Conservation (phyloP, 2,329 filamentous ascomycete genomes). For the Phaeosphaeriaceae sp. region DNA sequence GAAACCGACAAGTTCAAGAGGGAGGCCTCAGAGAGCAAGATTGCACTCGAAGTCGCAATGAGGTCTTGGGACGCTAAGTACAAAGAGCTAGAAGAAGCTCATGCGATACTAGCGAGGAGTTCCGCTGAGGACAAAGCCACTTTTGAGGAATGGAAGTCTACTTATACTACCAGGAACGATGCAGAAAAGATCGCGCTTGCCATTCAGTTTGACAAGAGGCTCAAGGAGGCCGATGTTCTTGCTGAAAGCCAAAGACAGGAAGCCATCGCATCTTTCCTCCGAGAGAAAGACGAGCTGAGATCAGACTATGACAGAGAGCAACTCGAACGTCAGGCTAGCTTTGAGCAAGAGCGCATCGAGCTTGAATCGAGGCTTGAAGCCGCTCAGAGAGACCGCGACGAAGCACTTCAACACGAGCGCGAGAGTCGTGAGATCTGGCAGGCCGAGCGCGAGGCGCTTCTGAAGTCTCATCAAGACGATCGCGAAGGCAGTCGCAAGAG, state of each 20-base stretch:
- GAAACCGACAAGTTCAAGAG: slow-evolving; percentile 54
- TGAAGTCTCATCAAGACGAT: slow-evolving; percentile 55
- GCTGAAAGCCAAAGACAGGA: slow-evolving; percentile 59
- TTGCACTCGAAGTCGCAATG: slow-evolving; percentile 41
- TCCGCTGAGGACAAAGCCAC: slow-evolving; percentile 47
- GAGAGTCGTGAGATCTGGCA: slow-evolving; percentile 58
- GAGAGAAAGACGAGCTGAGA: slow-evolving; percentile 45
- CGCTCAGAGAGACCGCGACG: slow-evolving; percentile 53
- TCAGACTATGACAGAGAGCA: slow-evolving; percentile 42
- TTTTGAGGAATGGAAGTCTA: slow-evolving; percentile 54
- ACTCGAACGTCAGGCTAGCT: slow-evolving; percentile 51
- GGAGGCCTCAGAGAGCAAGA: slow-evolving; percentile 41
- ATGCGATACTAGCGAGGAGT: slow-evolving; percentile 48
- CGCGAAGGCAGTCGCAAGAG: slow-evolving; percentile 59
- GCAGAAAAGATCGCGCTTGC: slow-evolving; percentile 49
- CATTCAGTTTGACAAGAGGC: slow-evolving; percentile 49
- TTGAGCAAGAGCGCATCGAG: slow-evolving; percentile 50
- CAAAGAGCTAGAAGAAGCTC: slow-evolving; percentile 51
- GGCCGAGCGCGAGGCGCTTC: slow-evolving; percentile 48
- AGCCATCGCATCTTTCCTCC: slow-evolving; percentile 43
- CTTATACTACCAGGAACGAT: slow-evolving; percentile 42
- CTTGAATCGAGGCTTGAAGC: slow-evolving; percentile 51
- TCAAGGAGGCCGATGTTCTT: slow-evolving; percentile 56
- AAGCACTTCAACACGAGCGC: slow-evolving; percentile 55
- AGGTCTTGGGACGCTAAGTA: slow-evolving; percentile 53